Percentiles rank a stretch among this genome's conserved stretches.
These are phyloP conservation scores for Xylariaceae sp. DNA, from an alignment of 2,329 filamentous ascomycete genomes.

Conservation along the genomic window DNA sequence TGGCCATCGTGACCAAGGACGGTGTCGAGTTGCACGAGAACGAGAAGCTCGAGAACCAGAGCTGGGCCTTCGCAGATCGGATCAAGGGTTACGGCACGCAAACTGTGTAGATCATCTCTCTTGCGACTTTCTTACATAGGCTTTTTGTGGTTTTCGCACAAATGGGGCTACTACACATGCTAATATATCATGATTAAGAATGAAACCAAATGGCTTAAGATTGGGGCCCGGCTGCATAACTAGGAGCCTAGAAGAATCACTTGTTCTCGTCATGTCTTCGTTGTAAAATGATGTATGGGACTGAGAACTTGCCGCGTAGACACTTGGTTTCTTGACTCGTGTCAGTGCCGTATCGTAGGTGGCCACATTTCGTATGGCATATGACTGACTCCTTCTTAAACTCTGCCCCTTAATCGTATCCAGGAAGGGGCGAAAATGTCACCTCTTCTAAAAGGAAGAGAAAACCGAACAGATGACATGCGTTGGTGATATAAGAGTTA, in stretches of 20 bases:
- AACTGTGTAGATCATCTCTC: constrained; percentile 42
- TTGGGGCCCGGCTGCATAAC: neutral
- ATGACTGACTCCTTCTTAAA: no score
- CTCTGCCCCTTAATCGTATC: no score
- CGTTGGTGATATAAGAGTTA: no score
- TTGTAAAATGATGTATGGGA: no score
- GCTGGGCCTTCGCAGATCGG: constrained; percentile 94
- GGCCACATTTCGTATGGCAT: no score
- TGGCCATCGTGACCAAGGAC: constrained; percentile 83
- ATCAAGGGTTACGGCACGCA: constrained; percentile 96
- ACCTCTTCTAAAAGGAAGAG: no score
- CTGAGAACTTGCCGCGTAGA: no score
- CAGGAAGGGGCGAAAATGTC: no score
- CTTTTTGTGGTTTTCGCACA: neutral
- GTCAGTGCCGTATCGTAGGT: no score
- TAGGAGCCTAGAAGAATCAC: neutral
- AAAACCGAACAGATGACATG: no score
- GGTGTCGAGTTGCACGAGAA: constrained; percentile 80
- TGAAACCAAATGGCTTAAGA: no score
- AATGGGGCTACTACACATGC: neutral
- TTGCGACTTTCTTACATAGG: neutral
- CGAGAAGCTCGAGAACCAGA: constrained; percentile 89
- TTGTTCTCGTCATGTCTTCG: neutral
- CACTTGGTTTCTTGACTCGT: no score
- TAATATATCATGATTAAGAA: neutral